These are phyloP conservation scores for Colletotrichum sp. DNA, from an alignment of 2,329 filamentous ascomycete genomes.

Conservation along the genomic window DNA sequence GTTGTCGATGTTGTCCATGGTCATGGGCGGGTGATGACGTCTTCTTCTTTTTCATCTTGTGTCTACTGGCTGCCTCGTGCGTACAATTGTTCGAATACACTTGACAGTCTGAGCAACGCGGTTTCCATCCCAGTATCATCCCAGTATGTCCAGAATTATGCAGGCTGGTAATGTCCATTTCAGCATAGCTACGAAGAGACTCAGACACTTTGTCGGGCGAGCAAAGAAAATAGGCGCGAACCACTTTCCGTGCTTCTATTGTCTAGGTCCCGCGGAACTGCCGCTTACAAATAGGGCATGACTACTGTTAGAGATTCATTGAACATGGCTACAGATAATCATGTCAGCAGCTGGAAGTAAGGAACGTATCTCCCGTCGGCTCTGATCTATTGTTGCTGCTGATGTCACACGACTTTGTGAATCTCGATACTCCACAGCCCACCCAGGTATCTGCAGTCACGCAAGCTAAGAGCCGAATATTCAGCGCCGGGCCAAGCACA, in stretches of 20 bases:
- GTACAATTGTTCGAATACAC: background rate
- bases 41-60: background rate
- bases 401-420: background rate
- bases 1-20: background rate
- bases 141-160: background rate
- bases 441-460: background rate
- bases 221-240: background rate
- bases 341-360: background rate
- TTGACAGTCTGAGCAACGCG: background rate
- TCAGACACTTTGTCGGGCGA: background rate
- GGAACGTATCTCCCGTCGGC: background rate
- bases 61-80: background rate
- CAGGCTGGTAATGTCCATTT: background rate
- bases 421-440: background rate
- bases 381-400: background rate
- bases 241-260: background rate
- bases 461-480: background rate
- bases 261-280: background rate
- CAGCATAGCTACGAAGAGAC: background rate
- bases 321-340: accelerated
- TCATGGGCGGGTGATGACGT: too few relatives aligned
- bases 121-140: too few relatives aligned
- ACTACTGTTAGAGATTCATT: background rate
- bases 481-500: background rate
- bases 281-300: background rate